These are phyloP conservation scores for Hypoxylon cercidicola DNA, from an alignment of 495 filamentous ascomycete genomes.

Conservation along the genomic window DNA sequence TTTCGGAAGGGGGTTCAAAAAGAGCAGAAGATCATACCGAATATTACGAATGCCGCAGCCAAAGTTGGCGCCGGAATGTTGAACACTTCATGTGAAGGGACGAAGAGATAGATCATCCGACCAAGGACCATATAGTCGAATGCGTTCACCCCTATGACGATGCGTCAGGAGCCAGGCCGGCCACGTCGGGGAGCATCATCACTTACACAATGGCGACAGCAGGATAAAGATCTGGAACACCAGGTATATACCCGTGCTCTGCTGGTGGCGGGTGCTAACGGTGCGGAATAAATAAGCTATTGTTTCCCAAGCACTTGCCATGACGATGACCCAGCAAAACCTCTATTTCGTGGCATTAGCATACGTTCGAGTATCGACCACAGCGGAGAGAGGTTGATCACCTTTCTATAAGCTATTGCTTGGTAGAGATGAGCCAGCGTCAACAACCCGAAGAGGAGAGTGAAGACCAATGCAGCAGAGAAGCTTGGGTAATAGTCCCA, in stretches of 20 bases:
- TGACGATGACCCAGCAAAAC: conserved; percentile 66
- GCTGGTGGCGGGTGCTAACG: conserved; percentile 32
- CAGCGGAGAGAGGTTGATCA: conserved; percentile 1
- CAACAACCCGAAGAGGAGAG: conserved; percentile 54
- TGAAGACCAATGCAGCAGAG: conserved; percentile 39
- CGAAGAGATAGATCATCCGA: conserved; percentile 69
- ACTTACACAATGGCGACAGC: conserved; percentile 37
- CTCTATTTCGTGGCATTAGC: conserved; percentile 43
- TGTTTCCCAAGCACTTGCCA: conserved; percentile 60
- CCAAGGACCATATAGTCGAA: conserved; percentile 75
- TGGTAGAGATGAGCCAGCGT: conserved; percentile 52
- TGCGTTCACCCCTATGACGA: conserved; percentile 64
- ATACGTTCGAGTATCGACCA: background rate
- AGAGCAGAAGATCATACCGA: conserved; percentile 46
- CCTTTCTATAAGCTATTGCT: conserved; percentile 49
- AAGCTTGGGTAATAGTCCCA: conserved; percentile 53
- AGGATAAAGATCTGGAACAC: conserved; percentile 45
- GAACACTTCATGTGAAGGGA: conserved; percentile 56
- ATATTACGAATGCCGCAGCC: conserved; percentile 66
- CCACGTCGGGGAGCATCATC: background rate
- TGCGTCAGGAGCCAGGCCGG: background rate
- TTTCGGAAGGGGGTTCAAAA: too few relatives aligned
- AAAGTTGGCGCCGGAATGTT: conserved; percentile 61
- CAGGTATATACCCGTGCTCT: conserved; percentile 36
- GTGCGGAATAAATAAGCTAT: conserved; percentile 51